Conservation (phyloP, 352 stramenopile genomes). For the Phytopythium sindhum region DNA sequence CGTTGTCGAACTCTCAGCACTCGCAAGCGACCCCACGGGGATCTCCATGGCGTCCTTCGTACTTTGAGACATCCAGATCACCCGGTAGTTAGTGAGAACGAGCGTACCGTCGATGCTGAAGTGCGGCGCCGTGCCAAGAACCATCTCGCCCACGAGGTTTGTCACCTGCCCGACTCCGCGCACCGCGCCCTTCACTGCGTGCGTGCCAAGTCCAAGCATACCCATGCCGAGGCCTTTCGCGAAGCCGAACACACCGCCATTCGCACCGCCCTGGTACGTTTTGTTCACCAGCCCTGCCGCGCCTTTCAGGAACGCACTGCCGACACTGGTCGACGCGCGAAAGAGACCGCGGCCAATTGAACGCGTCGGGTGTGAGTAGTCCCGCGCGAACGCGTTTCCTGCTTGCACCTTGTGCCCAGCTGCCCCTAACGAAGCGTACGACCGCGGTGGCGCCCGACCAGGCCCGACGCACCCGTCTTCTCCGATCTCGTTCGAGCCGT, state of each 20-base stretch:
- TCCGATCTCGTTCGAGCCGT: conserved; percentile 22
- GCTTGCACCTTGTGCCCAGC: conserved; percentile 85
- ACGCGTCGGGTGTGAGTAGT: conserved; percentile 77
- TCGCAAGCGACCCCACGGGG: conserved; percentile 68
- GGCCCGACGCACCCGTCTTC: conserved; percentile 27
- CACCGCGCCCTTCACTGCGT: conserved; percentile 85
- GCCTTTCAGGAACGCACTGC: conserved; percentile 81
- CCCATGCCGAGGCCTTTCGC: conserved; percentile 85
- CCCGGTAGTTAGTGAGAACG: conserved; percentile 80
- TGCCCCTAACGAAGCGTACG: conserved; percentile 74
- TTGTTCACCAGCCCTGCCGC: conserved; percentile 80
- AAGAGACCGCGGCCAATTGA: conserved; percentile 77
- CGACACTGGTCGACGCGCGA: conserved; percentile 82
- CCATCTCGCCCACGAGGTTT: conserved; percentile 85
- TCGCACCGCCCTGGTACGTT: conserved; percentile 83
- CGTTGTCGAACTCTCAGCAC: conserved; percentile 77
- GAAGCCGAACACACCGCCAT: conserved; percentile 83
- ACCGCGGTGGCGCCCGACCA: conserved; percentile 43
- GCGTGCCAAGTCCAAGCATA: conserved; percentile 79
- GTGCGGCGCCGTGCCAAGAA: conserved; percentile 76
- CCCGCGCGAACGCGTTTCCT: conserved; percentile 81
- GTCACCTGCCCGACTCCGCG: conserved; percentile 84
- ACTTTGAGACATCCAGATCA: conserved; percentile 83
- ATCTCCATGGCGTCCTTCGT: conserved; percentile 83
- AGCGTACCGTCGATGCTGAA: conserved; percentile 86